These are phyloP conservation scores for Pistacia atlantica DNA, from an alignment of 345 rosid genomes.

Conservation along the genomic window DNA sequence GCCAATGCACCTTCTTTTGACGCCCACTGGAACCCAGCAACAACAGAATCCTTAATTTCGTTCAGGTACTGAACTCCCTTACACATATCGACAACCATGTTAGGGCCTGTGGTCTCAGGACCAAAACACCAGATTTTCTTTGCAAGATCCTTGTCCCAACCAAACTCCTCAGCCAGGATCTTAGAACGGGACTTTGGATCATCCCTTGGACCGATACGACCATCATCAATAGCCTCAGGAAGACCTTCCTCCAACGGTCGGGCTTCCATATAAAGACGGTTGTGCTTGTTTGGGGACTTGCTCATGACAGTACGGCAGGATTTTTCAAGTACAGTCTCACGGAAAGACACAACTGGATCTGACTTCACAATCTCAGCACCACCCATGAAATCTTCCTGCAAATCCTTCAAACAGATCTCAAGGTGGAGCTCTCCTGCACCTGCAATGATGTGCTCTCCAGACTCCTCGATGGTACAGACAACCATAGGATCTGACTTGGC, in stretches of 20 bases:
- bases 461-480: slow-evolving; percentile 73
- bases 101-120: slow-evolving; percentile 83
- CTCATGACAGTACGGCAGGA: slow-evolving; percentile 59
- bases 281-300: slow-evolving; percentile 77
- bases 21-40: slow-evolving; percentile 94
- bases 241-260: slow-evolving; percentile 81
- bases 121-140: slow-evolving; percentile 93
- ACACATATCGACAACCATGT: slow-evolving; percentile 89
- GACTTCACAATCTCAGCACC: slow-evolving; percentile 79
- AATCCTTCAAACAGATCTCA: slow-evolving; percentile 82
- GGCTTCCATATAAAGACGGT: slow-evolving; percentile 88
- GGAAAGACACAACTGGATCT: slow-evolving; percentile 79
- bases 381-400: slow-evolving; percentile 81
- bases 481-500: slow-evolving; percentile 95
- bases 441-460: slow-evolving; percentile 84
- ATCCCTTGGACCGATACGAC: slow-evolving; percentile 81
- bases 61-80: slow-evolving; percentile 90
- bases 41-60: slow-evolving; percentile 88
- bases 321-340: slow-evolving; percentile 71
- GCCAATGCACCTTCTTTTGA: slow-evolving; percentile 77
- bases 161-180: slow-evolving; percentile 75
- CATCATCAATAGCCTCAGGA: slow-evolving; percentile 83
- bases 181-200: slow-evolving; percentile 74
- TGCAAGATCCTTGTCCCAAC: slow-evolving; percentile 87
- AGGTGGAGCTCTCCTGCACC: slow-evolving; percentile 88